Conservation (phyloP, 2,329 filamentous ascomycete species). For the Incumbomyces lentus region DNA sequence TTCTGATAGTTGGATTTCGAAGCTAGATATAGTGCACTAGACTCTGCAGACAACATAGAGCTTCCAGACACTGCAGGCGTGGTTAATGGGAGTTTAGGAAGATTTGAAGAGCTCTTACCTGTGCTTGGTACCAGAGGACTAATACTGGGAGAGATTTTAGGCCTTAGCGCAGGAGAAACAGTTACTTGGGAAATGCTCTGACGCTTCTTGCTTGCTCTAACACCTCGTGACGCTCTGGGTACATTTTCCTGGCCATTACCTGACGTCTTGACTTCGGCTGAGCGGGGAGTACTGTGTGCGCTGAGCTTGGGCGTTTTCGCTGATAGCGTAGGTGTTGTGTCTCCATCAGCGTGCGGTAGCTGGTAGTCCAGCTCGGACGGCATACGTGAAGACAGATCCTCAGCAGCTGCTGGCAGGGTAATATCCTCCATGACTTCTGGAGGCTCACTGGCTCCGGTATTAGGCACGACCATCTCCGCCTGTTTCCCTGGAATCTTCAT, state of each 20-base stretch:
- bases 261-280: conserved; percentile 24
- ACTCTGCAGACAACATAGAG: conserved; percentile 43
- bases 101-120: conserved; percentile 34
- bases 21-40: conserved; percentile 65
- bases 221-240: conserved; percentile 24
- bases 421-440: conserved; percentile 50
- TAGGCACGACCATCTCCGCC: conserved; percentile 20
- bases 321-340: conserved; percentile 50
- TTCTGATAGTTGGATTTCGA: conserved; percentile 98
- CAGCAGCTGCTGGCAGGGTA: conserved; percentile 62
- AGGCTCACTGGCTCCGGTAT: conserved; percentile 19
- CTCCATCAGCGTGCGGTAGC: conserved; percentile 30
- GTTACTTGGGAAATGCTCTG: conserved; percentile 60
- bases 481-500: conserved; percentile 59
- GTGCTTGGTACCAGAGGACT: conserved; percentile 74
- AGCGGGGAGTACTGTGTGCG: conserved; percentile 37
- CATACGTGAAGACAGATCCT: conserved; percentile 40
- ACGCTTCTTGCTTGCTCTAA: conserved; percentile 56
- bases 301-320: conserved; percentile 53
- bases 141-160: conserved; percentile 87
- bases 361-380: conserved; percentile 42
- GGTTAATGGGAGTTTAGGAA: conserved; percentile 19
- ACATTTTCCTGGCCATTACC: conserved; percentile 21
- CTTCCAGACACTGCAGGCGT: conserved; percentile 14
- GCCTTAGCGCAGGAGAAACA: conserved; percentile 76